phyloP scores from a whole-genome alignment of 768 basidiomycete species.

The Mycena galopus region DNA sequence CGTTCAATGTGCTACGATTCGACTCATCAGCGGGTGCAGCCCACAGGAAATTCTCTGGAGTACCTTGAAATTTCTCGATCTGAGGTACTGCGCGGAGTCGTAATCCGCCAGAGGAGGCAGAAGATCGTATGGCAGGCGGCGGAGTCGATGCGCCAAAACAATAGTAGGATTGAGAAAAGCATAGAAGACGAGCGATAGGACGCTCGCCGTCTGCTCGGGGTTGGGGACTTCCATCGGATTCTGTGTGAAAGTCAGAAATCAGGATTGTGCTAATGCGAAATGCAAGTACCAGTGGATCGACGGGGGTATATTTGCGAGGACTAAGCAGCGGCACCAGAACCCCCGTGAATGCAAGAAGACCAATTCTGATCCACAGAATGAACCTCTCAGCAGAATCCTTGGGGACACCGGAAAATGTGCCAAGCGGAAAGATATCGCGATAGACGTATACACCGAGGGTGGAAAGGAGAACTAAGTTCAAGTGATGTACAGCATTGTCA shows the following conservation, averaged over 20 bases:
- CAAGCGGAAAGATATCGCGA: slow-evolving; percentile 70
- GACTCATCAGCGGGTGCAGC: not conserved
- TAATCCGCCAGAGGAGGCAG: slow-evolving; percentile 75
- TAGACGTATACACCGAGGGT: slow-evolving; percentile 61
- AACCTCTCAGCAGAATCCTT: slow-evolving; percentile 58
- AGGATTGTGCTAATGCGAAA: not conserved
- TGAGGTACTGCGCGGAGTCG: slow-evolving; percentile 49
- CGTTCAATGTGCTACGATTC: slow-evolving; percentile 32
- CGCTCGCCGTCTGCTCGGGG: slow-evolving; percentile 65
- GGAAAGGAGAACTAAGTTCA: slow-evolving; percentile 45
- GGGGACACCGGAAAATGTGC: slow-evolving; percentile 60
- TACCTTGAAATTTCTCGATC: slow-evolving; percentile 12
- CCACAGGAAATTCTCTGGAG: not conserved
- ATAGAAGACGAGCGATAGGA: slow-evolving; percentile 59
- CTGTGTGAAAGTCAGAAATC: slow-evolving; percentile 32
- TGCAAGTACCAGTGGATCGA: slow-evolving; percentile 59
- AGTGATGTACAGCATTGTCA: slow-evolving; percentile 37
- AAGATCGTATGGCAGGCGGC: slow-evolving; percentile 62
- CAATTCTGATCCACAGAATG: slow-evolving; percentile 64
- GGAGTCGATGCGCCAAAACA: slow-evolving; percentile 55
- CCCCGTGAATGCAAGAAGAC: slow-evolving; percentile 56
- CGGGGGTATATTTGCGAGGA: slow-evolving; percentile 67
- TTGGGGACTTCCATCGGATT: slow-evolving; percentile 48
- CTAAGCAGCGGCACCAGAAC: slow-evolving; percentile 64
- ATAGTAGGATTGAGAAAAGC: slow-evolving; percentile 69